phyloP scores from a whole-genome alignment of 768 basidiomycete genomes.

The Leucosporidium scottii region DNA sequence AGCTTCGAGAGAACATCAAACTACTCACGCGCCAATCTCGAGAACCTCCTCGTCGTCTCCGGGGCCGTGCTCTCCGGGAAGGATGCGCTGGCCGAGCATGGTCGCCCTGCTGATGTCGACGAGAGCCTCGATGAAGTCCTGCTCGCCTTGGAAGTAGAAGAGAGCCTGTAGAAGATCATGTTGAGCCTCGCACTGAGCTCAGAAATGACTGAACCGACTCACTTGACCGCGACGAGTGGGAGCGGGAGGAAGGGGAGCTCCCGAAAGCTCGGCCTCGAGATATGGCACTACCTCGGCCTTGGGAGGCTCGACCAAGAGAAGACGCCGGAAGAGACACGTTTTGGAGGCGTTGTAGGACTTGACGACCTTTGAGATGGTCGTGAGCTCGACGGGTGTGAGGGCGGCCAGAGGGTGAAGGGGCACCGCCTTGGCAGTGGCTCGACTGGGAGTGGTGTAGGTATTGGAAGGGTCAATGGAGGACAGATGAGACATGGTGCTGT shows the following conservation, averaged over 20 bases:
- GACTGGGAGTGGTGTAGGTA: no score
- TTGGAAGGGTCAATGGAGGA: no score
- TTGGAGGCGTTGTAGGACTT: slow-evolving; percentile 7
- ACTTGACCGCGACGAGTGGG: slow-evolving; percentile 4
- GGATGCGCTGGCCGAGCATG: slow-evolving; percentile 1
- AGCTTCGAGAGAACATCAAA: background rate
- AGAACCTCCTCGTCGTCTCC: slow-evolving; percentile 11
- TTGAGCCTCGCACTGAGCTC: no score
- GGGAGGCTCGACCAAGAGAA: slow-evolving; percentile 14
- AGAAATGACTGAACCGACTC: no score
- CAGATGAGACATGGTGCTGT: no score
- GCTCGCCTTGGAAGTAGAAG: slow-evolving; percentile 13
- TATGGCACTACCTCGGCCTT: slow-evolving; percentile 5
- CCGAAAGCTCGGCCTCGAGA: slow-evolving; percentile 13
- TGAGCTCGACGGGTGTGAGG: slow-evolving; percentile 4
- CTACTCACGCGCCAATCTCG: slow-evolving; percentile 1
- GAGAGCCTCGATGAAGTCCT: slow-evolving; percentile 1
- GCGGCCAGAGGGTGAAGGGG: slow-evolving; percentile 10
- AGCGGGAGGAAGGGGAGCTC: slow-evolving; percentile 6
- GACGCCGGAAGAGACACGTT: slow-evolving; percentile 1
- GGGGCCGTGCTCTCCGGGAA: slow-evolving; percentile 7
- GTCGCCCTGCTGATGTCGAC: background rate
- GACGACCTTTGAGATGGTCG: background rate
- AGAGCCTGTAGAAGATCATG: background rate
- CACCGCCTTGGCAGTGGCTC: no score